These are phyloP conservation scores for Penicillium cinerascens DNA, from an alignment of 495 filamentous ascomycete species.

Conservation along the genomic window DNA sequence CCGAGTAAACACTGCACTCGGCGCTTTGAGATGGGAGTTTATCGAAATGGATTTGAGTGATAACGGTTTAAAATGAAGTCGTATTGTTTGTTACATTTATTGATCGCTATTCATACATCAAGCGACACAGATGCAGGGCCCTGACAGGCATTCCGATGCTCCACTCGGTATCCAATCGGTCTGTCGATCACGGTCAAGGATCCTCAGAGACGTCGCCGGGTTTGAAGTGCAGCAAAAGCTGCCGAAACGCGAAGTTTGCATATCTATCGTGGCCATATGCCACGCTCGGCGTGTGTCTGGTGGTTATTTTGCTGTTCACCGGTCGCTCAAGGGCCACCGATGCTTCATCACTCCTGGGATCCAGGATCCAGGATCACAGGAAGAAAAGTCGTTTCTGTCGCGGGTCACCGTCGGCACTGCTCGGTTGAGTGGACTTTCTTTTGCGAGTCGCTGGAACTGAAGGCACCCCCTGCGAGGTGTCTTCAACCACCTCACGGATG, in stretches of 20 bases:
- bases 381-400: slow-evolving; percentile 43
- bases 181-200: background rate
- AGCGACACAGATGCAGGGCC: slow-evolving; percentile 1
- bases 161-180: slow-evolving; percentile 2
- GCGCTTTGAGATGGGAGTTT: background rate
- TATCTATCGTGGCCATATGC: background rate
- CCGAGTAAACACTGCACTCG: background rate
- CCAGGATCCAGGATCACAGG: slow-evolving; percentile 13
- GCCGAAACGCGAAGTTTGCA: background rate
- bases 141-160: slow-evolving; percentile 2
- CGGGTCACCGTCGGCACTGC: slow-evolving; percentile 19
- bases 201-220: background rate
- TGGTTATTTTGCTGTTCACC: background rate
- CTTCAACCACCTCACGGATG: slow-evolving; percentile 76
- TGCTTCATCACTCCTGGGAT: background rate
- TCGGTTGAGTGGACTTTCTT: slow-evolving; percentile 23
- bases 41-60: background rate
- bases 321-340: background rate
- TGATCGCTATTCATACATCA: background rate
- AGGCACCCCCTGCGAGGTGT: slow-evolving; percentile 16
- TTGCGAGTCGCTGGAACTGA: slow-evolving; percentile 20
- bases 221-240: background rate
- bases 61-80: background rate
- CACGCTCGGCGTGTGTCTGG: background rate
- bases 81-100: background rate